Evolutionary conservation across 768 basidiomycete species (phyloP).

Genomic region (Epithele typhae): DNA sequence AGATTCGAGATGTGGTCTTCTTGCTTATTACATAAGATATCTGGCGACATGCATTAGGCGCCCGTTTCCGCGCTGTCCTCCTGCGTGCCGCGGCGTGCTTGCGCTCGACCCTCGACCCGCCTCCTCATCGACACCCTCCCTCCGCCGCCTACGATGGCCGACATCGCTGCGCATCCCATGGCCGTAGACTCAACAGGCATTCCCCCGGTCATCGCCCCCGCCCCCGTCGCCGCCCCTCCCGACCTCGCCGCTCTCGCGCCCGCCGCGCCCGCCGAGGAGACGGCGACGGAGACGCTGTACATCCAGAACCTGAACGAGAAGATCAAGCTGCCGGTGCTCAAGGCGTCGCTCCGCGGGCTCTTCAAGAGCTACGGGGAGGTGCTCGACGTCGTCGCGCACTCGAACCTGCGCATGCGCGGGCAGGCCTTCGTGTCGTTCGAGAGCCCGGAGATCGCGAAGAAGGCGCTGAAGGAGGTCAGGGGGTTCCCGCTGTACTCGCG

Average conservation of each 20-base stretch:
- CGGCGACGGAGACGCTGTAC: conserved; percentile 82
- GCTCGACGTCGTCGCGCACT: conserved; percentile 92
- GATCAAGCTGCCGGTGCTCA: conserved; percentile 88
- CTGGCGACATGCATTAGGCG: no score
- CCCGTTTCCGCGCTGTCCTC: no score
- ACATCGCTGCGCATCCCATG: conserved; percentile 30
- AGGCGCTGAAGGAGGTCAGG: conserved; percentile 88
- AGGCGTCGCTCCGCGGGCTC: conserved; percentile 78
- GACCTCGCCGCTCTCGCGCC: conserved; percentile 14
- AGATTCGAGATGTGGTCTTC: no score
- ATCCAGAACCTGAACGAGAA: conserved; percentile 97
- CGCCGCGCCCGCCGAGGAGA: conserved; percentile 31
- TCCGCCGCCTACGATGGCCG: conserved; percentile 29
- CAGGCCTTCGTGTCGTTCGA: conserved; percentile 97
- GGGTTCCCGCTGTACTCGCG: conserved; percentile 95
- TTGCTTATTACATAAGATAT: no score
- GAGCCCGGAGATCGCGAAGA: conserved; percentile 74
- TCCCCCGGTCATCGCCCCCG: conserved; percentile 17
- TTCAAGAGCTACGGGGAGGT: conserved; percentile 95
- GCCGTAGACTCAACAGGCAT: conserved; percentile 24
- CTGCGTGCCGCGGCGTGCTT: neutral
- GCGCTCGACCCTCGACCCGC: no score
- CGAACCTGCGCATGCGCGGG: conserved; percentile 94
- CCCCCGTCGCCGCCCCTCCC: conserved; percentile 14
- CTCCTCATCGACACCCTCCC: no score